Conservation (phyloP, 768 basidiomycete genomes). For the Xerocomellus amylosporus region DNA sequence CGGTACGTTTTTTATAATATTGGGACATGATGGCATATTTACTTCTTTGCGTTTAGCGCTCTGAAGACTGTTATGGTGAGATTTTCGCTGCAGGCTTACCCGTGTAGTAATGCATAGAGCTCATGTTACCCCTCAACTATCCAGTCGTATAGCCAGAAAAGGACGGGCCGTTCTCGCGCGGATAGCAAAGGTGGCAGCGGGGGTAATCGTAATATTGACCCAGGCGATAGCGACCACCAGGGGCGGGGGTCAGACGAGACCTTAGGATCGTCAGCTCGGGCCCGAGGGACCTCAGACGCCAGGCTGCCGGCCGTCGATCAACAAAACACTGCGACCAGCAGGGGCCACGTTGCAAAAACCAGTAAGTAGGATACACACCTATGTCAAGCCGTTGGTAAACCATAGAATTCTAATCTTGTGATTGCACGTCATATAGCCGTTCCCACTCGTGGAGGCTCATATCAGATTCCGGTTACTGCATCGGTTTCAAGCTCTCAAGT, state of each 20-base stretch:
- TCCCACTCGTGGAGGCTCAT: slow-evolving; percentile 14
- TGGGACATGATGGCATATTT: slow-evolving; percentile 12
- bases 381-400: slow-evolving; percentile 21
- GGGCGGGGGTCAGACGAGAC: slow-evolving; percentile 35
- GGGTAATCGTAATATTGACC: slow-evolving; percentile 35
- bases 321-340: slow-evolving; percentile 21
- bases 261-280: slow-evolving; percentile 33
- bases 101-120: slow-evolving; percentile 3
- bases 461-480: slow-evolving; percentile 12
- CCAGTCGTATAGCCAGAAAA: slow-evolving; percentile 78
- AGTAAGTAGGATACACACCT: slow-evolving; percentile 29
- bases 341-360: slow-evolving; percentile 19
- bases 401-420: slow-evolving; percentile 25
- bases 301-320: slow-evolving; percentile 34
- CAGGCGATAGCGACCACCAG: slow-evolving; percentile 37
- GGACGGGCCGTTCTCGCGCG: slow-evolving; percentile 50
- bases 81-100: slow-evolving; percentile 1
- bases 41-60: slow-evolving; percentile 44
- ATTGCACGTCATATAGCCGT: slow-evolving; percentile 19
- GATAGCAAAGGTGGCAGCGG: slow-evolving; percentile 48
- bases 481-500: slow-evolving; percentile 14
- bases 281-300: slow-evolving; percentile 76
- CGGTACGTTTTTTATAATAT: slow-evolving; percentile 47
- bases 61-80: slow-evolving; percentile 82
- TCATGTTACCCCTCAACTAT: slow-evolving; percentile 15